Evolutionary conservation across 805 yeast species (phyloP).

Genomic region (Zygoascus ofunaensis): DNA sequence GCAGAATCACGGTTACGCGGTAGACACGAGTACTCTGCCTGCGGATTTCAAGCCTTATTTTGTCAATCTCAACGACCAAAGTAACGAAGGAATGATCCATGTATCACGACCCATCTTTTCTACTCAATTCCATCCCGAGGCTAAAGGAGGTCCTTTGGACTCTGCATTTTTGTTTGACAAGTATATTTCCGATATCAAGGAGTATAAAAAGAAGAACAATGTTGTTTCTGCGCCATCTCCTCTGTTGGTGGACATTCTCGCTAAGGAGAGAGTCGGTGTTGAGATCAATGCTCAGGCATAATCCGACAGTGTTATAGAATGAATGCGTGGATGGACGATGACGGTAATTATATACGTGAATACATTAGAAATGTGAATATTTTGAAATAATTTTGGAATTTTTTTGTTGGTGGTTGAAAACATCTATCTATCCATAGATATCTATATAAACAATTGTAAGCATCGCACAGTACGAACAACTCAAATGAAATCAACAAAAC

Average conservation of each 20-base stretch:
- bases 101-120: slow-evolving; percentile 81
- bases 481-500: too few species aligned
- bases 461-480: too few species aligned
- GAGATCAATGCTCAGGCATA: slow-evolving; percentile 30
- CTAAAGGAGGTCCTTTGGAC: slow-evolving; percentile 97
- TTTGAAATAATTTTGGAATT: not conserved
- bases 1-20: slow-evolving; percentile 98
- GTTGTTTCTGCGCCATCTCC: slow-evolving; percentile 35
- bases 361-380: not conserved
- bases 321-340: not conserved
- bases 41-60: slow-evolving; percentile 78
- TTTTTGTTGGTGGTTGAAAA: not conserved
- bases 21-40: slow-evolving; percentile 69
- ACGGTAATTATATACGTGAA: not conserved
- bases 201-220: slow-evolving; percentile 38
- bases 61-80: slow-evolving; percentile 86
- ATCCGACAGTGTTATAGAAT: not conserved
- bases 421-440: too few species aligned
- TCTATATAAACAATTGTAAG: not conserved
- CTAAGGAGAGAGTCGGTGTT: slow-evolving; percentile 36
- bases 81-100: slow-evolving; percentile 97
- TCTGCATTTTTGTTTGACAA: slow-evolving; percentile 85
- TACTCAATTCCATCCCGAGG: slow-evolving; percentile 98
- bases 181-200: slow-evolving; percentile 61
- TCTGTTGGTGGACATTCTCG: slow-evolving; percentile 31